phyloP scores from a whole-genome alignment of 495 filamentous ascomycete species.

The Trichoderma parareesei region DNA sequence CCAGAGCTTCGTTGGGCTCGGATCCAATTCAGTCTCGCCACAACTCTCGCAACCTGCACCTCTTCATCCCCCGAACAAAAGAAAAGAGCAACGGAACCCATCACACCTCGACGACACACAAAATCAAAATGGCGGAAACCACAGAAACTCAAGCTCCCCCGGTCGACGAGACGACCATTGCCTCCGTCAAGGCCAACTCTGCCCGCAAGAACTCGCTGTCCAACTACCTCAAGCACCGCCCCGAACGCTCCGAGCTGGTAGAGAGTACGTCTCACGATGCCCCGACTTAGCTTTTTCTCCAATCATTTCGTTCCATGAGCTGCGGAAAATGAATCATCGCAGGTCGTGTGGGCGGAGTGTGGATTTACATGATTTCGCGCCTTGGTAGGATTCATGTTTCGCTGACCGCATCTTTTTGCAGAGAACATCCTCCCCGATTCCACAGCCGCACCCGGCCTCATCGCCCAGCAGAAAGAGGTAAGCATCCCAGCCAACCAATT shows the following conservation, averaged over 20 bases:
- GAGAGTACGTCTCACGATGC: slow-evolving; percentile 50
- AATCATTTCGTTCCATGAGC: not conserved
- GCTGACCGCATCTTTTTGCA: slow-evolving; percentile 12
- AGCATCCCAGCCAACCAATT: slow-evolving; percentile 9
- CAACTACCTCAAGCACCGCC: slow-evolving; percentile 71
- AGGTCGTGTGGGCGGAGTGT: not conserved
- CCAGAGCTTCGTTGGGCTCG: slow-evolving; percentile 4
- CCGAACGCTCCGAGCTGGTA: slow-evolving; percentile 74
- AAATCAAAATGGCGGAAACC: slow-evolving; percentile 29
- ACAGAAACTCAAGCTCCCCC: slow-evolving; percentile 20
- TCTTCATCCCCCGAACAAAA: not conserved
- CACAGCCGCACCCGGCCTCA: slow-evolving; percentile 63
- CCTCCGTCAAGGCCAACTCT: slow-evolving; percentile 41
- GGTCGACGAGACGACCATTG: slow-evolving; percentile 55
- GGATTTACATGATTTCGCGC: not conserved
- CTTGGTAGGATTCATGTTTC: not conserved
- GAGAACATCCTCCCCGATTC: slow-evolving; percentile 80
- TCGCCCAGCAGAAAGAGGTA: slow-evolving; percentile 65
- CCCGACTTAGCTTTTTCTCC: not conserved
- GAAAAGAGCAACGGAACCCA: not conserved
- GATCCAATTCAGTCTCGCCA: slow-evolving; percentile 4
- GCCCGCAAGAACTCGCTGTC: slow-evolving; percentile 84
- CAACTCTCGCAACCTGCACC: not conserved
- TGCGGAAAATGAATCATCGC: not conserved
- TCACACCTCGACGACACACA: slow-evolving; percentile 10